Evolutionary conservation across 805 yeast genomes (phyloP), one percentile per base, ranked within the genome.

Genomic region (Candida maesae): DNA sequence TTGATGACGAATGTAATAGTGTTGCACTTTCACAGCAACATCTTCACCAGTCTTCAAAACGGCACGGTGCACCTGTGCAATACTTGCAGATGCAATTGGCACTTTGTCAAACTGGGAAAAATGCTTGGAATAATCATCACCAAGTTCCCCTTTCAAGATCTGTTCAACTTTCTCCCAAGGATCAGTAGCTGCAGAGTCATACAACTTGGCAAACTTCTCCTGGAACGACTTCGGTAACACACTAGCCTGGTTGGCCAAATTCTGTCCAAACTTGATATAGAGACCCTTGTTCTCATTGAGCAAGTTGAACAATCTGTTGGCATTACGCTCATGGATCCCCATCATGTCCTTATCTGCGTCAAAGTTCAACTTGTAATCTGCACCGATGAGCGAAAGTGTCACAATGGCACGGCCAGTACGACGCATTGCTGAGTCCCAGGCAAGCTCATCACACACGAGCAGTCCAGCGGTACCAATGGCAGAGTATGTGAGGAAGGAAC

Each of bases 231-330:
- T 59, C 3, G 95, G 95, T 48, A 84, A 75, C 52, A 81, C 67
- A 20, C 72, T 63, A 1, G 87, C 79, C 57, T 85, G 93, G 53
- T 84, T 78, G 3, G 93, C 91, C 34, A 84, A 71, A 38, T 85
- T 81, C 67, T 84, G 93, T 18, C 93, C 95, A 50, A 82, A 60
- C 58, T 84, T 84, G 58, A 85, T 79, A 55, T 82, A 85, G 15
- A 85, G 66, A 2, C 84, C 84, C 47, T 71, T 74, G 53, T 78
- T 78, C 11, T 53, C 53, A 27, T 59, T 56, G 41, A 78, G 55
- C 38, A 79, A 56, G 33, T 70, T 53, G 49, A 67, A 68, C 38
- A 79, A 51, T 33, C 79, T 57, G 15, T 68, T 71, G 5, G 91
- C 76, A 27, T 76, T 74, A 20, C 75, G 60, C 42, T 76, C 78